Percentiles rank a stretch among this genome's conserved stretches.
Evolutionary conservation across 1,139 yeast species (phyloP).

Genomic region (Hyphopichia wangnamkhiaoensis): DNA sequence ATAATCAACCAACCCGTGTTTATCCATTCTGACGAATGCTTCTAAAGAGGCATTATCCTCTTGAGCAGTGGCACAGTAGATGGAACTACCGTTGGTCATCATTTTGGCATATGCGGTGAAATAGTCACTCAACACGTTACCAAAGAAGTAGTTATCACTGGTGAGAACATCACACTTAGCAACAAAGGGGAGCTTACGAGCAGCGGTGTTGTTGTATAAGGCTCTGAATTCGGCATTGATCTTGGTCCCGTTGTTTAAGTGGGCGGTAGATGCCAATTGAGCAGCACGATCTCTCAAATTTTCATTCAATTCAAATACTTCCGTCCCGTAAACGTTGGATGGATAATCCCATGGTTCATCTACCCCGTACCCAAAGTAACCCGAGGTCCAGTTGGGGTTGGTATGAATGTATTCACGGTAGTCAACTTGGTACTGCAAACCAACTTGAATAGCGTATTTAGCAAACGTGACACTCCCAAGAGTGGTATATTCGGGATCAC

Average conservation of each 20-base stretch:
- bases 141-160: conserved; percentile 62
- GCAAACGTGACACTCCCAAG: conserved; percentile 63
- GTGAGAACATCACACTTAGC: conserved; percentile 62
- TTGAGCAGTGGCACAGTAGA: conserved; percentile 64
- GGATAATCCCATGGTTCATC: conserved; percentile 54
- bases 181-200: conserved; percentile 48
- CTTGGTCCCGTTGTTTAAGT: conserved; percentile 48
- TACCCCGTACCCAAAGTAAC: conserved; percentile 61
- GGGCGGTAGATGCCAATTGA: conserved; percentile 47
- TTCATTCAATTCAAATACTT: conserved; percentile 64
- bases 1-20: conserved; percentile 56
- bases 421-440: conserved; percentile 57
- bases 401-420: conserved; percentile 47
- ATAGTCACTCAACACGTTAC: conserved; percentile 51
- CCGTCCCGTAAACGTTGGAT: conserved; percentile 59
- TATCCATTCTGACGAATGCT: conserved; percentile 56
- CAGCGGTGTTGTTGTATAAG: conserved; percentile 50
- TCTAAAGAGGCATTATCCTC: conserved; percentile 71
- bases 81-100: conserved; percentile 60
- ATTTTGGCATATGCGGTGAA: conserved; percentile 49
- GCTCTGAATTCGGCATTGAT: conserved; percentile 48
- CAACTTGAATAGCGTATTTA: conserved; percentile 64
- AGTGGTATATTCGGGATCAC: conserved; percentile 51
- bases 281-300: conserved; percentile 60
- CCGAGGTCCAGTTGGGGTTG: conserved; percentile 59